These are phyloP conservation scores for Pythium rishiriense DNA, from an alignment of 352 stramenopile genomes.

Conservation along the genomic window DNA sequence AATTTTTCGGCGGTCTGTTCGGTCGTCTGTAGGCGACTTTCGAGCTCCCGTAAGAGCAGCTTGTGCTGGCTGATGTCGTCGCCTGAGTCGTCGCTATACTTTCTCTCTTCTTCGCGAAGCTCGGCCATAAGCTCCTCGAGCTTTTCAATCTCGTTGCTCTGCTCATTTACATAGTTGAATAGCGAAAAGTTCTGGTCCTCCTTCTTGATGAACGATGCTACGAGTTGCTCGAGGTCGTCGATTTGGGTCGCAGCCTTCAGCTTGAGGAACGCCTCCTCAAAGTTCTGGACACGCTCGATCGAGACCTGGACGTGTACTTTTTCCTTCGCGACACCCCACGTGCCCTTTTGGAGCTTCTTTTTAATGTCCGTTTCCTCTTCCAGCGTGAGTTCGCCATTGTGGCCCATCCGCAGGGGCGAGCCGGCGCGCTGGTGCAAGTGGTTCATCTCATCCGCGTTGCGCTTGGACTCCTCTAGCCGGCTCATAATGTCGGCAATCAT, in stretches of 20 bases:
- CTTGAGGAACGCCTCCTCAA: conserved; percentile 95
- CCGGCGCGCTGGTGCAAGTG: conserved; percentile 30
- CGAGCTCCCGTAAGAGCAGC: conserved; percentile 87
- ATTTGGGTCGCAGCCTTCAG: conserved; percentile 93
- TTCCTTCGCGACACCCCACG: conserved; percentile 83
- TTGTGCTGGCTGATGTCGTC: conserved; percentile 90
- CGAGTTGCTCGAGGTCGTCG: conserved; percentile 91
- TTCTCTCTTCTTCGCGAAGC: conserved; percentile 80
- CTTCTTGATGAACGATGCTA: conserved; percentile 93
- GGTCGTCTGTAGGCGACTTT: conserved; percentile 71
- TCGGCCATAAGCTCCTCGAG: conserved; percentile 82
- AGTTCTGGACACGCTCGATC: conserved; percentile 92
- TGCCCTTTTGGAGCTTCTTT: conserved; percentile 70
- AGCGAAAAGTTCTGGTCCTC: conserved; percentile 97
- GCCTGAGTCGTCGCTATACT: conserved; percentile 81
- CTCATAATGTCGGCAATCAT: conserved; percentile 58
- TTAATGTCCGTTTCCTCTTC: conserved; percentile 76
- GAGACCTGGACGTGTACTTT: conserved; percentile 89
- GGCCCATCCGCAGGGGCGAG: conserved; percentile 25
- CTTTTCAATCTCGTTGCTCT: conserved; percentile 93
- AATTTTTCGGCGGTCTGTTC: conserved; percentile 89
- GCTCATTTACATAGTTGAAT: conserved; percentile 95
- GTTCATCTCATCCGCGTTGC: conserved; percentile 37
- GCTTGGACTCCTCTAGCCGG: conserved; percentile 61
- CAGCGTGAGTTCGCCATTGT: conserved; percentile 42